Evolutionary conservation across 148 eudicot species (phyloP).

Genomic region (Persicaria tinctoria): DNA sequence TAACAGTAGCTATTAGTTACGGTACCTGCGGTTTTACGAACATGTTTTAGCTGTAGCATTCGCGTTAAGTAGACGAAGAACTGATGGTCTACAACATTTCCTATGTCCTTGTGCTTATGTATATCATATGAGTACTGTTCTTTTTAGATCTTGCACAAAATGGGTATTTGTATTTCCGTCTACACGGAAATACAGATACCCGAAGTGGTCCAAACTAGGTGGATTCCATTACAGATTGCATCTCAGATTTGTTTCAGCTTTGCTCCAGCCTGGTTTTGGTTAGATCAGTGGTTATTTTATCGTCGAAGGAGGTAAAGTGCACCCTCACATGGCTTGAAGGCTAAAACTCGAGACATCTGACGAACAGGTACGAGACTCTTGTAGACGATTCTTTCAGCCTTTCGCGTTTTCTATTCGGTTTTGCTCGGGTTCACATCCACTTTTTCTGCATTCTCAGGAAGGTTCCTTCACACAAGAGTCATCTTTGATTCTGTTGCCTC

Average conservation of each 20-base stretch:
- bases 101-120: too few species aligned
- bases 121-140: too few species aligned
- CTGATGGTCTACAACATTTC: too few species aligned
- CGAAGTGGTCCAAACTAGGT: neutral
- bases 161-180: too few species aligned
- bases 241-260: neutral
- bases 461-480: slow-evolving; percentile 11
- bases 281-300: neutral
- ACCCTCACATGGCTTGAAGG: too few species aligned
- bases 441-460: neutral
- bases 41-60: neutral
- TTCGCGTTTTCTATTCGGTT: neutral
- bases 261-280: neutral
- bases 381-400: neutral
- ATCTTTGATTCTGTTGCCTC: neutral
- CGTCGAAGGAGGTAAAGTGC: neutral
- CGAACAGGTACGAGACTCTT: too few species aligned
- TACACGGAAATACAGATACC: neutral
- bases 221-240: neutral
- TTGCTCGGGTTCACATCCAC: neutral
- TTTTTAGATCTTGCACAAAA: too few species aligned
- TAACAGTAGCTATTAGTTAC: neutral
- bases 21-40: neutral
- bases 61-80: too few species aligned
- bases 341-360: too few species aligned